These are phyloP conservation scores for Starmera stellimalicola DNA, from an alignment of 1,139 yeast genomes.

Conservation along the genomic window DNA sequence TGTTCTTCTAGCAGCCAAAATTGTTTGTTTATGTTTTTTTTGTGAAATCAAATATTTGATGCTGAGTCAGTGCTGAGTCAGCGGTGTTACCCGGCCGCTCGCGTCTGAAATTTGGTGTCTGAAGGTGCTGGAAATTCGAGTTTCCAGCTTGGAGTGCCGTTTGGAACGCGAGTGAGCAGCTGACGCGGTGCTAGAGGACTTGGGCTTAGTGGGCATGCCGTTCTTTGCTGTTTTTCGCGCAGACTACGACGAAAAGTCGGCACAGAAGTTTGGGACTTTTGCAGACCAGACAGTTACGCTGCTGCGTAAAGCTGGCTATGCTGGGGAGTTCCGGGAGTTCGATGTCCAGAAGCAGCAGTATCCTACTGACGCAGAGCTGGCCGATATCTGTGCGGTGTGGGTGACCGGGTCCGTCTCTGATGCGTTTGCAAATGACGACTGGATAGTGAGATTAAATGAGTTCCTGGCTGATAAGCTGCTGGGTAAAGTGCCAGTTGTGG, in stretches of 20 bases:
- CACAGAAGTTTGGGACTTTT: conserved; percentile 37
- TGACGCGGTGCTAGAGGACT: too few relatives aligned
- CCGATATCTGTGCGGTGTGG: conserved; percentile 34
- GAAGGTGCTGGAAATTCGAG: too few relatives aligned
- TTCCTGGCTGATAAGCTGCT: conserved; percentile 25
- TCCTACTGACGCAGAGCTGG: conserved; percentile 28
- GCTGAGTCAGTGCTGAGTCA: too few relatives aligned
- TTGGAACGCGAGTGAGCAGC: too few relatives aligned
- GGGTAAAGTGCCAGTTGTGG: conserved; percentile 34
- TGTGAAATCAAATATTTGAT: too few relatives aligned
- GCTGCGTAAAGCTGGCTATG: conserved; percentile 16
- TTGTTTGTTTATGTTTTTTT: too few relatives aligned
- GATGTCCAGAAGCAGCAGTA: conserved; percentile 34
- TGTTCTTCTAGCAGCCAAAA: too few relatives aligned
- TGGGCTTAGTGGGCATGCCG: conserved; percentile 3
- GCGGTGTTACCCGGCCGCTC: too few relatives aligned
- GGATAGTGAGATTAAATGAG: conserved; percentile 43
- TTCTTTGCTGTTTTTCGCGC: conserved; percentile 36
- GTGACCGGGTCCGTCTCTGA: conserved; percentile 62
- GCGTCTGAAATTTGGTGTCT: too few relatives aligned
- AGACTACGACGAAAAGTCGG: conserved; percentile 31
- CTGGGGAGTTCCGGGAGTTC: conserved; percentile 28
- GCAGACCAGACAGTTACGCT: conserved; percentile 37
- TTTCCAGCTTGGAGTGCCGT: too few relatives aligned
- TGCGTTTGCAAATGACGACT: conserved; percentile 41